phyloP scores from a whole-genome alignment of 2,329 filamentous ascomycete species.

The Fusarium temperatum region DNA sequence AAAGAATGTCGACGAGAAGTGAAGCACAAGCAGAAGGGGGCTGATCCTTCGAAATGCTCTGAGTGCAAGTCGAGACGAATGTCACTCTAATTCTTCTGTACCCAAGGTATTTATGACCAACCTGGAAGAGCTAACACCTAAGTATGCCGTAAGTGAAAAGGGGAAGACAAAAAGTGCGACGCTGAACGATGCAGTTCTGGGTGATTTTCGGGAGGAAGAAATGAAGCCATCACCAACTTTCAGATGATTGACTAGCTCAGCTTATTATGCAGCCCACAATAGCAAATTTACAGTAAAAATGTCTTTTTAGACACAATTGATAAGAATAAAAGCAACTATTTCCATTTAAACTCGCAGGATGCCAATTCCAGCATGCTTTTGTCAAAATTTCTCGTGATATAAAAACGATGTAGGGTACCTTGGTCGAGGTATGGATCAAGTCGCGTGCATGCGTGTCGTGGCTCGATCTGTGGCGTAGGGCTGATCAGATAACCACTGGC shows the following conservation, averaged over 20 bases:
- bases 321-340: rapidly evolving
- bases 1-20: background rate
- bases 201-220: rapidly evolving
- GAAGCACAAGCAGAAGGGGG: background rate
- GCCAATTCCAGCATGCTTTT: rapidly evolving
- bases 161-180: rapidly evolving
- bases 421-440: background rate
- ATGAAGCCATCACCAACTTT: background rate
- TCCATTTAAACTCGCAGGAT: rapidly evolving
- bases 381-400: background rate
- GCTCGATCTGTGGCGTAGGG: conserved; percentile 4
- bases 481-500: background rate
- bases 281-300: background rate
- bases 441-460: background rate
- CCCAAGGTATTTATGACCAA: rapidly evolving
- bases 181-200: rapidly evolving
- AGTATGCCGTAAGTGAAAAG: no score
- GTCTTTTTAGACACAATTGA: background rate
- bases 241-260: rapidly evolving
- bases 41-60: background rate
- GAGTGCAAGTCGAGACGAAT: background rate
- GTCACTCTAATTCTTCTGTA: background rate
- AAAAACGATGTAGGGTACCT: conserved; percentile 12
- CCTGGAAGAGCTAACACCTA: rapidly evolving
- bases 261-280: no score